Evolutionary conservation across 176 grass and related monocot species (phyloP).

Genomic region (Eleusine indica): DNA sequence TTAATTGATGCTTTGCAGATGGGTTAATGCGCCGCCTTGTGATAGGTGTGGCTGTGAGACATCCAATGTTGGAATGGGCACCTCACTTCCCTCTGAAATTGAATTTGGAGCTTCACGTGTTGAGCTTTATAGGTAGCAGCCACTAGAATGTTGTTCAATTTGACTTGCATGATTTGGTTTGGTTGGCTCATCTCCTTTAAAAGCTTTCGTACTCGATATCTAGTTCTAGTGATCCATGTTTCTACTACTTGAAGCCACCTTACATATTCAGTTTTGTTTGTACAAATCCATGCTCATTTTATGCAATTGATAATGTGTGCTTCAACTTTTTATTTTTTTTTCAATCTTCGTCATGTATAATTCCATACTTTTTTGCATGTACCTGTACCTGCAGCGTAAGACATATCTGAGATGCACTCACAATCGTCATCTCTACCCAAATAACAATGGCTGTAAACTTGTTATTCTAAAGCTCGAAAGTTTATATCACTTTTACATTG

Average conservation of each 20-base stretch:
- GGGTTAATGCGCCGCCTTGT: constrained; percentile 89
- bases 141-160: constrained; percentile 19
- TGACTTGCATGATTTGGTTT: constrained; percentile 10
- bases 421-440: neutral
- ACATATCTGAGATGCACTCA: constrained; percentile 4
- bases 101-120: constrained; percentile 78
- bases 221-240: constrained; percentile 23
- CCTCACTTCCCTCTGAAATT: constrained; percentile 70
- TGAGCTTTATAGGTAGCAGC: constrained; percentile 87
- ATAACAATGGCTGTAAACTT: constrained; percentile 10
- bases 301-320: constrained; percentile 1
- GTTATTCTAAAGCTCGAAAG: constrained; percentile 4
- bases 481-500: neutral
- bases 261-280: constrained; percentile 20
- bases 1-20: constrained; percentile 56
- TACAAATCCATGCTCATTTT: neutral
- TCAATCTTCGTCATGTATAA: neutral
- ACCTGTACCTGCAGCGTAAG: constrained; percentile 15
- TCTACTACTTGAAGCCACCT: constrained; percentile 33
- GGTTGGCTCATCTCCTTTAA: neutral
- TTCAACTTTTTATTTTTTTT: neutral
- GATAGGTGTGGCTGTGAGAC: constrained; percentile 74
- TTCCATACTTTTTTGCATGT: neutral
- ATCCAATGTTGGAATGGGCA: constrained; percentile 71
- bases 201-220: neutral